These are phyloP conservation scores for Excoecaria cochinchinensis DNA, from an alignment of 345 rosid species.

Conservation along the genomic window DNA sequence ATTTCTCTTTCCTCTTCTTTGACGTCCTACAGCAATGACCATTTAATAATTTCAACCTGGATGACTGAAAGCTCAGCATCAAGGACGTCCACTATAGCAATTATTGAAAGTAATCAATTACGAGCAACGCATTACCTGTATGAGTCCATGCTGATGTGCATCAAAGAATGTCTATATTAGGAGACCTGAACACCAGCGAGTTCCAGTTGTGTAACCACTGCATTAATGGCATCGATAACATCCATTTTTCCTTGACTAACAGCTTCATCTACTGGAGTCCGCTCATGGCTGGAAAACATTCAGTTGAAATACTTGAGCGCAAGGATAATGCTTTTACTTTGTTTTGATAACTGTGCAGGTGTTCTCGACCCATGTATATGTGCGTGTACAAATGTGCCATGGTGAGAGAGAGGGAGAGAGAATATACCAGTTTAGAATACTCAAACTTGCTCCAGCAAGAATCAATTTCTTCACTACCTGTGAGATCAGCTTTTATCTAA, in stretches of 20 bases:
- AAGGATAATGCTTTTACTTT: background rate
- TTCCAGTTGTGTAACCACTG: conserved; percentile 64
- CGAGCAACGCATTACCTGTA: background rate
- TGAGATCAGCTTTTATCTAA: conserved; percentile 2
- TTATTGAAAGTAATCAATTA: background rate
- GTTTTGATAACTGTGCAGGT: background rate
- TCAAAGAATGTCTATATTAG: conserved; percentile 14
- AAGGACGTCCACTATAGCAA: too few species aligned
- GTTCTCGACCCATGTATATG: background rate
- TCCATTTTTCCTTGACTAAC: conserved; percentile 61
- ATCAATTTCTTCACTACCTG: conserved; percentile 82
- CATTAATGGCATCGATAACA: conserved; percentile 63
- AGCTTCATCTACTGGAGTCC: conserved; percentile 82
- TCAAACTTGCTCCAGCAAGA: conserved; percentile 70
- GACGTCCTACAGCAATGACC: too few species aligned
- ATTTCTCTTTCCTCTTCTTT: background rate
- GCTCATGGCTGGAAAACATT: conserved; percentile 60
- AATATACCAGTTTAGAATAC: conserved; percentile 63
- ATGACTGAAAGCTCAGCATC: too few species aligned
- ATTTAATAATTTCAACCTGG: too few species aligned
- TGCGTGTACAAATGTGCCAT: background rate
- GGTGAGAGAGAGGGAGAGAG: background rate
- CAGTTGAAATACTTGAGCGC: background rate
- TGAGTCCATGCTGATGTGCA: background rate
- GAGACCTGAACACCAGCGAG: conserved; percentile 48